These are phyloP conservation scores for Abelmoschus esculentus DNA, from an alignment of 345 rosid species.

Conservation along the genomic window DNA sequence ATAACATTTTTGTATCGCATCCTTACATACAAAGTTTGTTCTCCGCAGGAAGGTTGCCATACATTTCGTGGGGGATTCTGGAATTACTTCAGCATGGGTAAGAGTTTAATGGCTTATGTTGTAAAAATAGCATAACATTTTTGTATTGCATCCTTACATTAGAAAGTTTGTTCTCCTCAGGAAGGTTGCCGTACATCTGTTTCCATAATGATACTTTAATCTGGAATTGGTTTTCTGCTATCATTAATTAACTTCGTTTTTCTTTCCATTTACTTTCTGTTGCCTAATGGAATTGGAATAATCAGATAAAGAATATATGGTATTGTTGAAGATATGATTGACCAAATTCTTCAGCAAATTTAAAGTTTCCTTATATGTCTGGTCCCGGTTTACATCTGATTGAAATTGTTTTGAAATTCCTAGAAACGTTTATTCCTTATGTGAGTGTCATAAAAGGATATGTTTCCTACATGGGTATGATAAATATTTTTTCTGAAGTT, in stretches of 20 bases:
- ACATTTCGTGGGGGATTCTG: constrained; percentile 97
- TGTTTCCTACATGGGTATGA: no score
- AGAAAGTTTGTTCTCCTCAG: no score
- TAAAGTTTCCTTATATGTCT: background rate
- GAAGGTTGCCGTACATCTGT: background rate
- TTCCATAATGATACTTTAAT: background rate
- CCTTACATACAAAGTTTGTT: constrained; percentile 13
- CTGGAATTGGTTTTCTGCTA: background rate
- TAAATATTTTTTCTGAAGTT: no score
- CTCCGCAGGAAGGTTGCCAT: constrained; percentile 69
- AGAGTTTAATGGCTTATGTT: constrained; percentile 10
- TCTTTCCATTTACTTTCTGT: background rate
- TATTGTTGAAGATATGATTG: background rate
- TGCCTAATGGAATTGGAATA: background rate
- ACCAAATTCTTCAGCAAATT: background rate
- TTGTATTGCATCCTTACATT: no score
- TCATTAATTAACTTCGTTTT: background rate
- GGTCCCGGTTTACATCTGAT: background rate
- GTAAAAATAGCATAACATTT: background rate
- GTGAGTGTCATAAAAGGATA: background rate
- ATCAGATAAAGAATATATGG: background rate
- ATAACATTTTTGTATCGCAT: background rate
- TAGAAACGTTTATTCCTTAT: background rate
- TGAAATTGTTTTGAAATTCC: background rate
- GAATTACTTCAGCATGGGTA: constrained; percentile 97